Conservation (phyloP, 306 rosid genomes). For the Pyrus pyrifolia region DNA sequence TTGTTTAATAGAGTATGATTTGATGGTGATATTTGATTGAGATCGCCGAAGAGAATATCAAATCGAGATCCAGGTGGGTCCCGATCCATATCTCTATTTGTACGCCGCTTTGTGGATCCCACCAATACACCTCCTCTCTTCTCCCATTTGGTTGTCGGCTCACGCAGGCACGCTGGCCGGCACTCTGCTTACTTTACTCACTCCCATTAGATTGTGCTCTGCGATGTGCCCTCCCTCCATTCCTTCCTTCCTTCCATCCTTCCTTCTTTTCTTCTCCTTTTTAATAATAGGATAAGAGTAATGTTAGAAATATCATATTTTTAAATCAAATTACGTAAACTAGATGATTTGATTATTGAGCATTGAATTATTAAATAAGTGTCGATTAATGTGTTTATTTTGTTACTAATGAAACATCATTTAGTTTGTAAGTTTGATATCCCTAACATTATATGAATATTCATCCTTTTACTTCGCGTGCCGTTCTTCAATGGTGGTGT, state of each 20-base stretch:
- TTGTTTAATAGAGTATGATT: not conserved
- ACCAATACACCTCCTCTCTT: not conserved
- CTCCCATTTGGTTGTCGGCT: constrained; percentile 30
- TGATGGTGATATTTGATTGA: not conserved
- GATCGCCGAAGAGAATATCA: not conserved
- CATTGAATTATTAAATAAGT: accelerated
- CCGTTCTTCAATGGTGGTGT: not conserved
- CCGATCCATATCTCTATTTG: not conserved
- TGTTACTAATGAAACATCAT: too few species aligned
- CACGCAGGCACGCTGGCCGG: constrained; percentile 17
- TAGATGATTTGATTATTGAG: too few species aligned
- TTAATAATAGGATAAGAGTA: too few species aligned
- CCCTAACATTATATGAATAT: not conserved
- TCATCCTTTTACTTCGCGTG: not conserved
- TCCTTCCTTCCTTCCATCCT: not conserved
- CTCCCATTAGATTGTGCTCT: constrained; percentile 44
- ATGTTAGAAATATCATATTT: too few species aligned
- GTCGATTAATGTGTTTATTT: too few species aligned
- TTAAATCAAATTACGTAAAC: too few species aligned
- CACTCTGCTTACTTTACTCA: constrained; percentile 2
- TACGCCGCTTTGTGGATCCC: not conserved
- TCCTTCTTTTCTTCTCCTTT: too few species aligned
- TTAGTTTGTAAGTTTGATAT: too few species aligned
- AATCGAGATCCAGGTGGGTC: not conserved
- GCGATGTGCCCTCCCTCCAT: constrained; percentile 29